A percentile compares a stretch with the other conserved stretches of the same genome.
phyloP scores from a whole-genome alignment of 768 basidiomycete genomes.

The Rhizopogon rudus region DNA sequence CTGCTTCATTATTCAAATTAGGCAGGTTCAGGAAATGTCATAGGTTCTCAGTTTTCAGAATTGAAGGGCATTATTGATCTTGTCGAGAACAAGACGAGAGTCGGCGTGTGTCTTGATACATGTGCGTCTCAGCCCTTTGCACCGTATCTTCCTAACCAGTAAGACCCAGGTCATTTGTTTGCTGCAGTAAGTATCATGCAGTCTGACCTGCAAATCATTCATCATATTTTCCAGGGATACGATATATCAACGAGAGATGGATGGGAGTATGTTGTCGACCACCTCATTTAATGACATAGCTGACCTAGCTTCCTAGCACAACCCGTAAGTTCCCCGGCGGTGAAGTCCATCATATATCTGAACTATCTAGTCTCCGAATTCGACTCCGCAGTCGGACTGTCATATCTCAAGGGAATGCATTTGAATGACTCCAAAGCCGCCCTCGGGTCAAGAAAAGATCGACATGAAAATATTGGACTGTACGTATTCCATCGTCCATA shows the following conservation, averaged over 20 bases:
- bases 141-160: neutral
- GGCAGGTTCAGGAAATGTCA: constrained; percentile 77
- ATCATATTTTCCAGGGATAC: constrained; percentile 50
- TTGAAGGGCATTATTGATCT: constrained; percentile 61
- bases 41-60: constrained; percentile 69
- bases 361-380: constrained; percentile 51
- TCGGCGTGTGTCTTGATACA: constrained; percentile 85
- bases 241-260: constrained; percentile 70
- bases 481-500: constrained; percentile 30
- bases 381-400: constrained; percentile 60
- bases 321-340: constrained; percentile 15
- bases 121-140: constrained; percentile 37
- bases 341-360: neutral
- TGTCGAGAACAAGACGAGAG: constrained; percentile 68
- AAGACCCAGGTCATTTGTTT: constrained; percentile 60
- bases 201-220: neutral
- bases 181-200: constrained; percentile 51
- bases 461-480: constrained; percentile 85
- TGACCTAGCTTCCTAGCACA: constrained; percentile 9
- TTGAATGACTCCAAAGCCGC: constrained; percentile 77
- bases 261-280: constrained; percentile 54
- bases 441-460: constrained; percentile 62
- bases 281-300: neutral
- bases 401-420: constrained; percentile 80
- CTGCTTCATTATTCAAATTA: constrained; percentile 19